Evolutionary conservation across 345 rosid genomes (phyloP).

Genomic region (Gossypium mustelinum): DNA sequence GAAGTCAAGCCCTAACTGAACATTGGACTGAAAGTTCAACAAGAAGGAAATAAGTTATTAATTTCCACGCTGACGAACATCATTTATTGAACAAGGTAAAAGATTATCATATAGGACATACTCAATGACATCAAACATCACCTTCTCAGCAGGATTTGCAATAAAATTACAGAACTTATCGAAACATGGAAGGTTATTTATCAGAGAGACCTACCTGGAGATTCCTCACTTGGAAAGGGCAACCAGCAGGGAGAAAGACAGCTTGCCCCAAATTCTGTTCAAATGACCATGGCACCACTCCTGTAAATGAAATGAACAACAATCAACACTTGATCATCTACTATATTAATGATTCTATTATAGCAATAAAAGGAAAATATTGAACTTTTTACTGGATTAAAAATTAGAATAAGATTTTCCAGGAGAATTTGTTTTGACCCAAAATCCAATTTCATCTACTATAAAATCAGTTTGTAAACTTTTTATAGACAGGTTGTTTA

Average conservation of each 20-base stretch:
- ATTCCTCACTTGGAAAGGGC: slow-evolving; percentile 82
- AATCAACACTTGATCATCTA: not conserved
- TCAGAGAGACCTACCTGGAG: slow-evolving; percentile 50
- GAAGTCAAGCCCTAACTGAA: slow-evolving; percentile 88
- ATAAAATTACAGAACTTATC: not conserved
- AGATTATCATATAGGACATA: not conserved
- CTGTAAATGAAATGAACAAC: slow-evolving; percentile 33
- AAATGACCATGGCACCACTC: slow-evolving; percentile 92
- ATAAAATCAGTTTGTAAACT: not conserved
- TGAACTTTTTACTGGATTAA: not conserved
- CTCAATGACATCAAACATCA: not conserved
- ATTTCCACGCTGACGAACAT: not conserved
- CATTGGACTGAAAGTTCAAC: slow-evolving; percentile 66
- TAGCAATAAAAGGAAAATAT: slow-evolving; percentile 9
- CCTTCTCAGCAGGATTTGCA: not conserved
- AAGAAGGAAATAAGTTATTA: not conserved
- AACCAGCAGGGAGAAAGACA: slow-evolving; percentile 89
- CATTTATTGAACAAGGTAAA: not conserved
- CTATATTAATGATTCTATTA: not conserved
- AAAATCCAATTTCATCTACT: not conserved
- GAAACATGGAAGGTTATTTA: slow-evolving; percentile 8
- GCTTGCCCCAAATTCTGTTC: slow-evolving; percentile 81
- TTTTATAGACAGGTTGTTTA: not conserved
- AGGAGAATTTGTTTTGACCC: not conserved
- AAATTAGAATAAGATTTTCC: not conserved